Conservation (phyloP, 345 rosid genomes). For the Arabis alpina region DNA sequence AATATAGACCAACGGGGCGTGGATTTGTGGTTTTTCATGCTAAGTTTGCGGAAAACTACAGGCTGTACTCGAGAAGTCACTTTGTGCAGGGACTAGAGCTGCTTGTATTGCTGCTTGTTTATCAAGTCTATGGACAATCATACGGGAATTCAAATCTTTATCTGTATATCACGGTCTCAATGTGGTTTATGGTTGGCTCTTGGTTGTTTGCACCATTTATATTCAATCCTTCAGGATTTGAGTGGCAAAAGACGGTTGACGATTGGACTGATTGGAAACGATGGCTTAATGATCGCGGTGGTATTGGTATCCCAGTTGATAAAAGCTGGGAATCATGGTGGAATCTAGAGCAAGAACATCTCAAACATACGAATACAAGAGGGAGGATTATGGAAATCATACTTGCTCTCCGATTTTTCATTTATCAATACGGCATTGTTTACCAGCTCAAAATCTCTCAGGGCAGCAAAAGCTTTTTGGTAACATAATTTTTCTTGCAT, state of each 20-base stretch:
- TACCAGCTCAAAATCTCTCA: constrained; percentile 91
- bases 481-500: constrained; percentile 29
- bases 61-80: constrained; percentile 92
- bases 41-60: constrained; percentile 86
- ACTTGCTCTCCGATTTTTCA: constrained; percentile 76
- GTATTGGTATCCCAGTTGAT: constrained; percentile 72
- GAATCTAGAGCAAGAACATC: constrained; percentile 85
- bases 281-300: constrained; percentile 93
- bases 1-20: constrained; percentile 82
- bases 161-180: constrained; percentile 71
- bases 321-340: constrained; percentile 99
- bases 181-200: constrained; percentile 94
- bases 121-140: constrained; percentile 68
- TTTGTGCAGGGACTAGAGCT: constrained; percentile 93
- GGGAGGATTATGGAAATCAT: constrained; percentile 76
- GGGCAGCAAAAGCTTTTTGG: constrained; percentile 67
- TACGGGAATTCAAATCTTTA: constrained; percentile 76
- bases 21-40: constrained; percentile 93
- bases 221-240: constrained; percentile 96
- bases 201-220: constrained; percentile 96
- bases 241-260: constrained; percentile 96
- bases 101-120: constrained; percentile 60
- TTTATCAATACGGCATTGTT: constrained; percentile 91
- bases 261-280: constrained; percentile 99
- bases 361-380: constrained; percentile 61